Evolutionary conservation across 2,329 filamentous ascomycete genomes (phyloP).

Genomic region (Phyllosticta capitalensis): DNA sequence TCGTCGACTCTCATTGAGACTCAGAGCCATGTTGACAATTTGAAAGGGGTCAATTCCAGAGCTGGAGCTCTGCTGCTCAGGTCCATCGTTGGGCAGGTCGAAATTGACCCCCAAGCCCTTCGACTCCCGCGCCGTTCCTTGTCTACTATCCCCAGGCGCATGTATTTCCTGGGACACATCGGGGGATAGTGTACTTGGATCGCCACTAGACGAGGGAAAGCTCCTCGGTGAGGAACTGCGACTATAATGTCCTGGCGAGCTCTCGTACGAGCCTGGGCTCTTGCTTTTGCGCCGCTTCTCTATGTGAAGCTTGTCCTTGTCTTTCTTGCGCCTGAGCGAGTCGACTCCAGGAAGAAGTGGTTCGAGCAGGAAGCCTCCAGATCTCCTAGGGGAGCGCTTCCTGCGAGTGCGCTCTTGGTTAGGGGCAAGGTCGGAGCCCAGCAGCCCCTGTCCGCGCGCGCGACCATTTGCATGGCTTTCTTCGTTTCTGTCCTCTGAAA

Average conservation of each 20-base stretch:
- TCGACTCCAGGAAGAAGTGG: conserved; percentile 21
- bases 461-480: conserved; percentile 6
- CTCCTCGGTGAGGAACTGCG: conserved; percentile 13
- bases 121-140: background rate
- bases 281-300: conserved; percentile 23
- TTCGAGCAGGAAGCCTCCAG: conserved; percentile 39
- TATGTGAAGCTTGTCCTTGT: conserved; percentile 19
- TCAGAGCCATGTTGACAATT: conserved; percentile 87
- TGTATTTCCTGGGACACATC: background rate
- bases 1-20: conserved; percentile 70
- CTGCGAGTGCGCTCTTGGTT: conserved; percentile 25
- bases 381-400: conserved; percentile 22
- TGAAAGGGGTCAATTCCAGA: conserved; percentile 71
- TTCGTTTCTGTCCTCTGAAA: conserved; percentile 11
- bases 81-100: background rate
- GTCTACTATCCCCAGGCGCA: background rate
- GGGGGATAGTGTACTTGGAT: background rate
- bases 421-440: conserved; percentile 19
- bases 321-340: conserved; percentile 20
- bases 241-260: conserved; percentile 18
- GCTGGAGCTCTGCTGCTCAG: conserved; percentile 16
- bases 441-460: conserved; percentile 5
- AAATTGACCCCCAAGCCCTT: background rate
- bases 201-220: conserved; percentile 10
- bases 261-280: conserved; percentile 13